Evolutionary conservation across 768 basidiomycete species (phyloP).

Genomic region (Agrocybe praecox): DNA sequence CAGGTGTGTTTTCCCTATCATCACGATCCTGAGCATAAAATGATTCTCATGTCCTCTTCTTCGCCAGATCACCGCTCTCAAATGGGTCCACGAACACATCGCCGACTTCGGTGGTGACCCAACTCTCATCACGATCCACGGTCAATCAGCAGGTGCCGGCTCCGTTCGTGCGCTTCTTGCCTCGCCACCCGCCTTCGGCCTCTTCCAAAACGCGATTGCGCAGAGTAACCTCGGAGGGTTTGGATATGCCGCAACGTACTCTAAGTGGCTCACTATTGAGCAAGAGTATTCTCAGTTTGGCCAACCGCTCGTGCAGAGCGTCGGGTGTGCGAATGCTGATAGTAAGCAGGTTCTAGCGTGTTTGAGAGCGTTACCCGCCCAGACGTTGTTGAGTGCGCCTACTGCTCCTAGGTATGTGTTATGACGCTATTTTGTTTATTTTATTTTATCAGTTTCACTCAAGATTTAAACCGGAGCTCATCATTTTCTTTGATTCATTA

Average conservation of each 20-base stretch:
- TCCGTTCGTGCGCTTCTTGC: slow-evolving; percentile 41
- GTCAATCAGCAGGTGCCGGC: slow-evolving; percentile 56
- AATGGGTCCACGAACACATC: slow-evolving; percentile 54
- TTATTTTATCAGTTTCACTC: background rate
- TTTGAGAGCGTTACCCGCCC: slow-evolving; percentile 34
- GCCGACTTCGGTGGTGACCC: slow-evolving; percentile 60
- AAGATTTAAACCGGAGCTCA: too few species aligned
- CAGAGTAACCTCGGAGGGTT: slow-evolving; percentile 53
- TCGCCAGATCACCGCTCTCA: slow-evolving; percentile 34
- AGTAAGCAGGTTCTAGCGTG: slow-evolving; percentile 37
- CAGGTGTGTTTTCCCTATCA: slow-evolving; percentile 30
- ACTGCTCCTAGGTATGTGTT: slow-evolving; percentile 31
- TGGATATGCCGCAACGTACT: slow-evolving; percentile 50
- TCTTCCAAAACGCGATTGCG: slow-evolving; percentile 41
- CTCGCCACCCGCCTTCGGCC: slow-evolving; percentile 35
- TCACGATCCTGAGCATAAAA: background rate
- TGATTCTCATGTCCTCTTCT: background rate
- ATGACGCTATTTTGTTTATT: background rate
- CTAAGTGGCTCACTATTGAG: slow-evolving; percentile 48
- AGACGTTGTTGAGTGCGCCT: slow-evolving; percentile 36
- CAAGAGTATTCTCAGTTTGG: slow-evolving; percentile 38
- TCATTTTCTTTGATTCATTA: slow-evolving; percentile 7
- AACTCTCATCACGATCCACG: slow-evolving; percentile 51
- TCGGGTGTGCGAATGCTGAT: slow-evolving; percentile 39
- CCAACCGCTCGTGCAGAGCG: slow-evolving; percentile 36